These are phyloP conservation scores for Albizia julibrissin DNA, from an alignment of 306 rosid genomes.

Conservation along the genomic window DNA sequence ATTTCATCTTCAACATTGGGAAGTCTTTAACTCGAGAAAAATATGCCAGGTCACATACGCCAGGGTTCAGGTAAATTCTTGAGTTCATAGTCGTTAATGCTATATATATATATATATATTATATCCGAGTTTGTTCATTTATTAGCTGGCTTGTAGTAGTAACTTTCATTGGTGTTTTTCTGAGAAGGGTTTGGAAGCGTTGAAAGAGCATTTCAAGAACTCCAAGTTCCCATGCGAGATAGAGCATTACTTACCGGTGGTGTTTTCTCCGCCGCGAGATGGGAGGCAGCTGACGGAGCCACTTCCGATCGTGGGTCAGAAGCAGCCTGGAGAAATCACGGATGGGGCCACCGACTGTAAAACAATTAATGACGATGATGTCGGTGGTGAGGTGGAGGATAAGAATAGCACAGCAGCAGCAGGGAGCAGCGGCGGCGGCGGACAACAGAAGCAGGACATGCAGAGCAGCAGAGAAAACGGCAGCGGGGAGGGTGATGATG, in stretches of 20 bases:
- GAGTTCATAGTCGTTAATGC: not conserved
- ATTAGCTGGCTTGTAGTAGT: not conserved
- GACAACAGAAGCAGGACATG: constrained; percentile 27
- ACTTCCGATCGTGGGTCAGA: constrained; percentile 60
- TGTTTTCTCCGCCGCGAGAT: constrained; percentile 82
- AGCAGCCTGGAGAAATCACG: constrained; percentile 5
- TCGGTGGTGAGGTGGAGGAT: constrained; percentile 30
- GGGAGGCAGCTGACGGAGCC: constrained; percentile 77
- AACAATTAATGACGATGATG: constrained; percentile 12
- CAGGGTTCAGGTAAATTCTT: constrained; percentile 68
- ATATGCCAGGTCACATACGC: constrained; percentile 91
- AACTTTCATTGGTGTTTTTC: not conserved
- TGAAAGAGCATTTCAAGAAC: constrained; percentile 95
- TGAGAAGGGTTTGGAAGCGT: constrained; percentile 77
- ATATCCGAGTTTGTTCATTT: not conserved
- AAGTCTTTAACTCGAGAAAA: constrained; percentile 89
- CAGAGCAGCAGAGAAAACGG: not conserved
- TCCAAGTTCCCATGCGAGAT: constrained; percentile 92
- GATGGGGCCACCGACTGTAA: not conserved
- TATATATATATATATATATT: too few species aligned
- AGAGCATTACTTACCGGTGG: constrained; percentile 82
- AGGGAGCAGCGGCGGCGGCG: not conserved
- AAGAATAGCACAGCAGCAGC: not conserved
- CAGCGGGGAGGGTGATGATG: constrained; percentile 31
- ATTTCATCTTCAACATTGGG: constrained; percentile 91